Conservation (phyloP, 2,329 filamentous ascomycete species). For the Xylariaceae sp. region DNA sequence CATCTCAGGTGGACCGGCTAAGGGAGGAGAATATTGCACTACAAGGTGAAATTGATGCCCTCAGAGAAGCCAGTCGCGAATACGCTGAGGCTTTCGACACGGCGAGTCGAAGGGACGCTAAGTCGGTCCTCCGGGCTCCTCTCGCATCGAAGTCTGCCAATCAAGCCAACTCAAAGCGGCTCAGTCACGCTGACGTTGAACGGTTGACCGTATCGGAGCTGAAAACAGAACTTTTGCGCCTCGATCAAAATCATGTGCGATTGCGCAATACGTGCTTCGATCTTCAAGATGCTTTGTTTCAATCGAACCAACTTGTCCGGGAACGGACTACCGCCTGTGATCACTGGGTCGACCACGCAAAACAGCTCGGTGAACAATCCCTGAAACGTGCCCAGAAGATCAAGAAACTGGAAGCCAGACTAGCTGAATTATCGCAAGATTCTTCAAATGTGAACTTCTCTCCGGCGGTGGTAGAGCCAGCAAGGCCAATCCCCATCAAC, state of each 20-base stretch:
- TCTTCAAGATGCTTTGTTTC: conserved; percentile 23
- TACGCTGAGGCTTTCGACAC: conserved; percentile 5
- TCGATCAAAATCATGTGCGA: conserved; percentile 38
- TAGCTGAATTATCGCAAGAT: conserved; percentile 18
- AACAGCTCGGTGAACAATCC: conserved; percentile 34
- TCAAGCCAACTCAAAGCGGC: conserved; percentile 16
- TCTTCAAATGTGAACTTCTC: conserved; percentile 21
- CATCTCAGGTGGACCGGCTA: conserved; percentile 33
- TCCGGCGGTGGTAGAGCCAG: conserved; percentile 17
- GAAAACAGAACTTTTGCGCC: conserved; percentile 33
- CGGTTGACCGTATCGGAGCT: conserved; percentile 20
- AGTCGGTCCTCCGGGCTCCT: conserved; percentile 21
- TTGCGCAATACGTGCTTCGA: conserved; percentile 29
- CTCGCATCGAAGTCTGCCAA: conserved; percentile 27
- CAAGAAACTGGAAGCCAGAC: conserved; percentile 37
- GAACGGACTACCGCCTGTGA: conserved; percentile 39
- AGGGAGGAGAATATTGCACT: conserved; percentile 41
- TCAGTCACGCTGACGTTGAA: conserved; percentile 17
- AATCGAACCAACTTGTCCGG: conserved; percentile 36
- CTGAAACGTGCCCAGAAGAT: conserved; percentile 34
- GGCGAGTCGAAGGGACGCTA: conserved; percentile 2
- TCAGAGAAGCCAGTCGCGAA: conserved; percentile 22
- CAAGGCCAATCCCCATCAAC: neutral
- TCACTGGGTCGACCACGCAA: conserved; percentile 42
- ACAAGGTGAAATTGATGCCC: conserved; percentile 32